Percentiles rank a stretch among this genome's conserved stretches.
phyloP scores from a whole-genome alignment of 345 rosid species.

The Gossypium thurberi region DNA sequence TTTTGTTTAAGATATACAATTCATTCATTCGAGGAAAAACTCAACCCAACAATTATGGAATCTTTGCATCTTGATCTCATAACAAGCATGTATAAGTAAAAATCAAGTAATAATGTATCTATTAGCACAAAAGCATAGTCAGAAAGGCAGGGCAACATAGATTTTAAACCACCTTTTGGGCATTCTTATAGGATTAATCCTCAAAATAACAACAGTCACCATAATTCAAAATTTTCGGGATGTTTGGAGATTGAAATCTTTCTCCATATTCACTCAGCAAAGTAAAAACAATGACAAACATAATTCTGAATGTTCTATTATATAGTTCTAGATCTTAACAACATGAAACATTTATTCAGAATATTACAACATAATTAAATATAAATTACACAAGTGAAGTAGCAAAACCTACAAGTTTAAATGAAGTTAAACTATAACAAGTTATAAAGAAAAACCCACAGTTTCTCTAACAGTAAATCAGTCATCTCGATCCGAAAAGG shows the following conservation, averaged over 20 bases:
- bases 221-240: too few species aligned
- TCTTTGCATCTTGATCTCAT: neutral
- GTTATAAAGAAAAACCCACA: slow-evolving; percentile 40
- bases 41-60: neutral
- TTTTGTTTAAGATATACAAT: neutral
- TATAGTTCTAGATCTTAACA: neutral
- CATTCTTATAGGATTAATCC: neutral
- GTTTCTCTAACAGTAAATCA: slow-evolving; percentile 73
- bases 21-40: too few species aligned
- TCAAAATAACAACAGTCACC: too few species aligned
- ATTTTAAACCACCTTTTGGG: neutral
- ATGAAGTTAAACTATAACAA: neutral
- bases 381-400: neutral
- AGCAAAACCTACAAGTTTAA: neutral
- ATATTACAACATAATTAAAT: neutral
- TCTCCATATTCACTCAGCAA: neutral
- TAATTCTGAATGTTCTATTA: neutral
- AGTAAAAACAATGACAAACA: neutral
- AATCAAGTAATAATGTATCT: neutral
- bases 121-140: neutral
- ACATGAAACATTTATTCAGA: neutral
- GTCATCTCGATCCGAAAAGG: slow-evolving; percentile 83
- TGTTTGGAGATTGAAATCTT: neutral
- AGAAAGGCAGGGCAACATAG: neutral
- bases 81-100: neutral